Evolutionary conservation across 2,329 filamentous ascomycete species (phyloP).

Genomic region (Phaeoacremonium minimum): DNA sequence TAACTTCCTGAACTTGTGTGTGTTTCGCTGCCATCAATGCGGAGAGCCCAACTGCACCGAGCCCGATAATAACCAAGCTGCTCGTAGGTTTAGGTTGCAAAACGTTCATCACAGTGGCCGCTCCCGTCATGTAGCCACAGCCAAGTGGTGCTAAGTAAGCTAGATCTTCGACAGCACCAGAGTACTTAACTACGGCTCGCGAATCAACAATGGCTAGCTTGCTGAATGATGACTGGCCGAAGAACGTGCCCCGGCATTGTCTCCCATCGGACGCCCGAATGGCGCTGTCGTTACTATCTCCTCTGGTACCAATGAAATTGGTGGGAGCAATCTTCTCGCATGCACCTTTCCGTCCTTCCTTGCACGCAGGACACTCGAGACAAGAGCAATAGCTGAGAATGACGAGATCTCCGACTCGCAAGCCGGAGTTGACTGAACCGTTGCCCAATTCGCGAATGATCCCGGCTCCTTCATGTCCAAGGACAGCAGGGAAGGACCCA

Average conservation of each 20-base stretch:
- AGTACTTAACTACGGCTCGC: constrained; percentile 17
- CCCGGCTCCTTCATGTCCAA: constrained; percentile 19
- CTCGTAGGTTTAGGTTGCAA: constrained; percentile 14
- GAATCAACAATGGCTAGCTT: constrained; percentile 17
- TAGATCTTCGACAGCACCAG: constrained; percentile 15
- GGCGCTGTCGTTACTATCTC: constrained; percentile 11
- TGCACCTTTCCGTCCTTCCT: constrained; percentile 6
- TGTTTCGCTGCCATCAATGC: constrained; percentile 31
- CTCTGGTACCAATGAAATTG: constrained; percentile 16
- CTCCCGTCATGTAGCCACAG: constrained; percentile 38
- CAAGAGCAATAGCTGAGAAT: constrained; percentile 28
- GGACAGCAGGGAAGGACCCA: constrained; percentile 19
- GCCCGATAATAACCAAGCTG: constrained; percentile 28
- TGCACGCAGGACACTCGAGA: constrained; percentile 22
- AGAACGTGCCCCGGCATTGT: constrained; percentile 22
- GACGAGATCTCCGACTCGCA: constrained; percentile 25
- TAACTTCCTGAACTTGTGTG: constrained; percentile 24
- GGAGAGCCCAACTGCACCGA: constrained; percentile 33
- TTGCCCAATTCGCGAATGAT: constrained; percentile 21
- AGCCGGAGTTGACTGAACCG: constrained; percentile 15
- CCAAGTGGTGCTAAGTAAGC: constrained; percentile 31
- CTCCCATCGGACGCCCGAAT: constrained; percentile 5
- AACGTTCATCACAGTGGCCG: constrained; percentile 32
- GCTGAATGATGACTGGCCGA: constrained; percentile 24
- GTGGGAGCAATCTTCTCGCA: constrained; percentile 7